Evolutionary conservation across 2,329 filamentous ascomycete genomes (phyloP), one percentile per base, ranked within the genome.

Genomic region (Ascochyta fabae): DNA sequence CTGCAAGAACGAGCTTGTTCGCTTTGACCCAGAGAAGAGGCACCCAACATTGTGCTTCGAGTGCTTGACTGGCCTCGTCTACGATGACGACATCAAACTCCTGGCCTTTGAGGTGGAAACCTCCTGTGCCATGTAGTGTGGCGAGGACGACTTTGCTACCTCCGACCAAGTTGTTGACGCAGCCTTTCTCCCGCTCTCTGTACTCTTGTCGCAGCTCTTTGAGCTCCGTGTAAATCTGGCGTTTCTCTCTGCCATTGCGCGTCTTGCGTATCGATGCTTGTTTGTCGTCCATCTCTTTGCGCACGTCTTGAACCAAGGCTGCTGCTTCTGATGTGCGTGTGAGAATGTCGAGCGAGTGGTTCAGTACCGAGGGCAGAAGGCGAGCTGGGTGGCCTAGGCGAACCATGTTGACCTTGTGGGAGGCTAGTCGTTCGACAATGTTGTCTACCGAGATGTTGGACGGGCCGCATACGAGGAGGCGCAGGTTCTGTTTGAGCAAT

Each of bases 381-480:
- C 95, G 88, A 1, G 95, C 95, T 0, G 95, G 95, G 75, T 99
- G 95, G 1, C 95, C 95, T 0, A 99, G 85, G 1, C 95, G 89
- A 33, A 98, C 84, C 67, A 98, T 92, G 0, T 92, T 89, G 1
- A 97, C 83, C 68, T 92, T 92, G 74, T 93, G 90, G 0, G 90
- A 87, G 2, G 92, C 86, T 1, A 98, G 84, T 7, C 95, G 87
- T 77, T 99, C 95, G 8, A 97, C 93, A 54, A 99, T 96, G 71
- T 99, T 99, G 82, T 99, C 95, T 1, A 99, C 95, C 0, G 92
- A 95, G 65, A 99, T 93, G 73, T 99, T 99, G 27, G 92, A 96
- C 0, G 95, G 95, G 0, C 94, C 95, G 68, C 95, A 98, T n/a
- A 98, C 94, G 1, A 98, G 82, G 10, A 98, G 81, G 1, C 92